These are phyloP conservation scores for Magnolia sinica DNA, from an alignment of 164 flowering plant genomes.

Conservation along the genomic window DNA sequence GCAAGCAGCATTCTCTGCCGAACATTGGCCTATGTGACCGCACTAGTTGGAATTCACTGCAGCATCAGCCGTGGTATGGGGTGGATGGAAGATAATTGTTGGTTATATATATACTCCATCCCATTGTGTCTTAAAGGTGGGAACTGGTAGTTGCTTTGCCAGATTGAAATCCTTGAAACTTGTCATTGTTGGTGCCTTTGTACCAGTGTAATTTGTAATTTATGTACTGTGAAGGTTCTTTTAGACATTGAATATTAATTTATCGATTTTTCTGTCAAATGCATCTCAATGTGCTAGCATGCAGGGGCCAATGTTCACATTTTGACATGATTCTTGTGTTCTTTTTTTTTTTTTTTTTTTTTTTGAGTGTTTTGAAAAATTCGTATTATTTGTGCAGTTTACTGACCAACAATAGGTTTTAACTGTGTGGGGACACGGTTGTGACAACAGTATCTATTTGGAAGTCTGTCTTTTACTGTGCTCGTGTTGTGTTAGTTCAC, in stretches of 20 bases:
- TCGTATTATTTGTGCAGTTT: not conserved
- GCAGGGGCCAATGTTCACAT: conserved; percentile 2
- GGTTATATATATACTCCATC: conserved; percentile 29
- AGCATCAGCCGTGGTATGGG: conserved; percentile 23
- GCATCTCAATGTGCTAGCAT: conserved; percentile 9
- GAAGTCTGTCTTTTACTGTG: conserved; percentile 16
- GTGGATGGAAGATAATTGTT: conserved; percentile 31
- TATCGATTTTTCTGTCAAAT: conserved; percentile 49
- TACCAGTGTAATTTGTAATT: conserved; percentile 47
- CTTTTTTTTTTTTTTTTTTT: not conserved
- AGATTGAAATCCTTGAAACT: conserved; percentile 36
- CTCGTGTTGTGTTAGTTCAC: conserved; percentile 16
- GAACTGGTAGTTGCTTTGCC: conserved; percentile 30
- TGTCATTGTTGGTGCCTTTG: conserved; percentile 50
- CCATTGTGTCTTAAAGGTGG: conserved; percentile 23
- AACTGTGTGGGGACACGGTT: not conserved
- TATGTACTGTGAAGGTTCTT: conserved; percentile 58
- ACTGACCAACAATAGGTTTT: conserved; percentile 8
- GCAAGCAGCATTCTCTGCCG: conserved; percentile 28
- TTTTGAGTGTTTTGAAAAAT: conserved; percentile 4
- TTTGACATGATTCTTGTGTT: not conserved
- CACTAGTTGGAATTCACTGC: conserved; percentile 24
- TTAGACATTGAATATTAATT: conserved; percentile 54
- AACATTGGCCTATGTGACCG: conserved; percentile 22
- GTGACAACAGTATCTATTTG: conserved; percentile 9